phyloP scores from a whole-genome alignment of 2,329 filamentous ascomycete species.

The Hypocreales sp. region DNA sequence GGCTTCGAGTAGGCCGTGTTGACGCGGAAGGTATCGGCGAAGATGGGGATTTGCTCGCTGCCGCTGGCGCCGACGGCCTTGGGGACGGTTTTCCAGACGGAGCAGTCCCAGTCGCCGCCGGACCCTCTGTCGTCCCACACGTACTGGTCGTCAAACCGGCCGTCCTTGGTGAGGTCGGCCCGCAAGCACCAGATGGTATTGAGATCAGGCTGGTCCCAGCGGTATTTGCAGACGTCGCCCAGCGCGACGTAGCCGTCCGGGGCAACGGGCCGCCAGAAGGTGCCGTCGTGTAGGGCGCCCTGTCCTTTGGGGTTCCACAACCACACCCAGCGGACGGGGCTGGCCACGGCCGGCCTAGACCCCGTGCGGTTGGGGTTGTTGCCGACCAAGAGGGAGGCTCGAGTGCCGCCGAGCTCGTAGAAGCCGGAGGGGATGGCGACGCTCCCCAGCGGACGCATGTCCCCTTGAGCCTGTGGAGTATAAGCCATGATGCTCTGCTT shows the following conservation, averaged over 20 bases:
- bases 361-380: background rate
- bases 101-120: background rate
- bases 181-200: conserved; percentile 1
- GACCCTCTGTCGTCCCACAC: conserved; percentile 1
- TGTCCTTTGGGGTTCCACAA: conserved; percentile 1
- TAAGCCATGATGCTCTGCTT: background rate
- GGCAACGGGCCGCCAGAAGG: conserved; percentile 1
- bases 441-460: conserved; percentile 1
- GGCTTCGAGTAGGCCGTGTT: background rate
- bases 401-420: background rate
- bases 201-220: background rate
- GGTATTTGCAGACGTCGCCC: conserved; percentile 1
- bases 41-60: conserved; percentile 1
- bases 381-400: conserved; percentile 1
- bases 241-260: background rate
- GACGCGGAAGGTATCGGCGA: background rate
- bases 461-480: background rate
- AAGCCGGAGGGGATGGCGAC: conserved; percentile 1
- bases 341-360: background rate
- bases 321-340: background rate
- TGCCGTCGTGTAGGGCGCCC: background rate
- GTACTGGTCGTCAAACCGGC: background rate
- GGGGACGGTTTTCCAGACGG: background rate
- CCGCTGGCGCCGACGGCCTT: background rate
- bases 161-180: background rate